Evolutionary conservation across 352 stramenopile genomes (phyloP).

Genomic region (Phytophthora megakarya): DNA sequence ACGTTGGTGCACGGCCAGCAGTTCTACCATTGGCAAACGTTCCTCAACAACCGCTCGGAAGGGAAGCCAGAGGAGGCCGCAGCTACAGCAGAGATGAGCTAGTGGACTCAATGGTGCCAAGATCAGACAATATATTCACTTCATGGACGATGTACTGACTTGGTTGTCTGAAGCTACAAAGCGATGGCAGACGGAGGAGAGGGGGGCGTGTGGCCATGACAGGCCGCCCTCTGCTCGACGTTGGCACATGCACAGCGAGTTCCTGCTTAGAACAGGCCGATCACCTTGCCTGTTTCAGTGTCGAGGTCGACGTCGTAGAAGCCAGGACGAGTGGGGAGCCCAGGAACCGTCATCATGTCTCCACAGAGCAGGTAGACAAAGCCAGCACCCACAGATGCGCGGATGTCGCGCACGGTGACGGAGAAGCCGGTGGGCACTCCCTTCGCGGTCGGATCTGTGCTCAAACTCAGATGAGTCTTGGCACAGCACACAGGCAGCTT

Average conservation of each 20-base stretch:
- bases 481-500: conserved; percentile 96
- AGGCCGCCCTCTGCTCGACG: conserved; percentile 30
- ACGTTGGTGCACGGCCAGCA: conserved; percentile 87
- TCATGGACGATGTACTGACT: conserved; percentile 3
- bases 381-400: conserved; percentile 94
- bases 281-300: conserved; percentile 93
- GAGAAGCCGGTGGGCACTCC: conserved; percentile 94
- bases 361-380: conserved; percentile 96
- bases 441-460: conserved; percentile 93
- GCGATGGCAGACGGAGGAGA: conserved; percentile 19
- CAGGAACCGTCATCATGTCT: conserved; percentile 99
- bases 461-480: conserved; percentile 99
- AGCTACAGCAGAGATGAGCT: conserved; percentile 29
- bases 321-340: conserved; percentile 96
- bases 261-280: conserved; percentile 91
- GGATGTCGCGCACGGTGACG: conserved; percentile 95
- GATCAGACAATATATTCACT: conserved; percentile 22
- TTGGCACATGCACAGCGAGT: background rate
- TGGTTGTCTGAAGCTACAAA: conserved; percentile 17
- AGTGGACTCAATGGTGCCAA: background rate
- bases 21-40: conserved; percentile 91
- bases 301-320: conserved; percentile 99
- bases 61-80: conserved; percentile 34
- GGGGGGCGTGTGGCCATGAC: conserved; percentile 23
- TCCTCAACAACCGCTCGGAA: conserved; percentile 80